Conservation (phyloP, 441 rosid species). For the Adansonia madagascariensis region DNA sequence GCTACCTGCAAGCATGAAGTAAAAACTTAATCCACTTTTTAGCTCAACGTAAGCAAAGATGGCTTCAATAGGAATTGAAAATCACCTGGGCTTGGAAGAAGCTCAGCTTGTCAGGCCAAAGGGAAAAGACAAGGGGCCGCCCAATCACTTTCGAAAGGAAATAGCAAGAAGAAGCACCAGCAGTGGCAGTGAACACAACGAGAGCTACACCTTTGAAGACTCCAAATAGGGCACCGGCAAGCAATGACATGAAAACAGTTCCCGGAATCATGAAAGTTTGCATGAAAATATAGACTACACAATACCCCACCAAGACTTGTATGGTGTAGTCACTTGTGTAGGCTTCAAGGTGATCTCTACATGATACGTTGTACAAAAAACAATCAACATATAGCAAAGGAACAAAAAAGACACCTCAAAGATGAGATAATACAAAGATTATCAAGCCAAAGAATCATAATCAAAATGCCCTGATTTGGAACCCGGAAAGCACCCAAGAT, state of each 20-base stretch:
- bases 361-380: conserved; percentile 3
- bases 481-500: background rate
- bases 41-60: background rate
- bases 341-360: conserved; percentile 76
- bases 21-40: conserved; percentile 17
- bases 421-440: conserved; percentile 12
- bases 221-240: conserved; percentile 91
- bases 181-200: conserved; percentile 82
- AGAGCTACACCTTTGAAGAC: conserved; percentile 78
- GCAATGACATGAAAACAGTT: conserved; percentile 88
- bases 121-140: conserved; percentile 69
- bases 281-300: conserved; percentile 78
- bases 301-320: conserved; percentile 87
- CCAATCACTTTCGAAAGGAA: conserved; percentile 83
- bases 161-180: conserved; percentile 92
- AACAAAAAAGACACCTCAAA: conserved; percentile 9
- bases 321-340: conserved; percentile 84
- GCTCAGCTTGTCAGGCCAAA: conserved; percentile 83
- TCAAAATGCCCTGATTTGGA: background rate
- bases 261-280: conserved; percentile 96
- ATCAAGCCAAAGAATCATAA: background rate
- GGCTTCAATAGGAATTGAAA: background rate
- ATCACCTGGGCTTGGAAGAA: conserved; percentile 88
- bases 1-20: conserved; percentile 59
- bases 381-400: background rate